Evolutionary conservation across 495 filamentous ascomycete species (phyloP), one percentile per base, ranked within the genome.

Genomic region (Rhypophila decipiens): DNA sequence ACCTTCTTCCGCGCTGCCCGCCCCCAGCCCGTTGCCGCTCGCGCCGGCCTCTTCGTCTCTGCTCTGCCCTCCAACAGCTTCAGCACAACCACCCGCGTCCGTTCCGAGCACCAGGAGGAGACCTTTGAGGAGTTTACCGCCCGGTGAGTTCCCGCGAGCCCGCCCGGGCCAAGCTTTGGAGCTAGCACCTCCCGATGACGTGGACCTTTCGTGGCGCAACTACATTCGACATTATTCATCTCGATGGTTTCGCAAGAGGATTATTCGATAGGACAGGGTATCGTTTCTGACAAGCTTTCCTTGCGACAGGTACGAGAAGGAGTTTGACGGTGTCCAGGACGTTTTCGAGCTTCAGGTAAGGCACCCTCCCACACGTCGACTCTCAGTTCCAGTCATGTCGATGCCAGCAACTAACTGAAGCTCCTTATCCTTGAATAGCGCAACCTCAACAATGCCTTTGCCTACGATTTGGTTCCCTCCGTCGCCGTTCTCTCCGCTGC

Each of bases 381-480:
- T 34, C 42, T 24, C 29, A 23, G 38, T 37, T 17, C 50, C 47
- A 37, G 49, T 58, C 20, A 42, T 24, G 17, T 12, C n/a, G 39
- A 13, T 12, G 15, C 5, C 42, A 24, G 42, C 15, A 17, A 35
- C 13, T 44, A 21, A 18, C 36, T 5, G 13, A 44, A 4, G 5
- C n/a, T n/a, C n/a, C n/a, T n/a, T n/a, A n/a, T n/a, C n/a, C n/a
- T 24, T 29, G 24, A 39, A 39, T 19, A 98, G 90, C 90, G 93
- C 65, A 99, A 99, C 73, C 79, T 99, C 57, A 99, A 99, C 84
- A 99, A 99, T 75, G 90, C 87, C 68, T 99, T 99, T 74, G 93
- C 93, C 67, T 99, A 99, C 84, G 93, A 99, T 80, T 83, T 99
- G 62, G 93, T 99, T 53, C 93, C 93, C 57, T 90, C 91, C 43